Conservation (phyloP, 2,329 filamentous ascomycete species). For the Fusarium sp. region DNA sequence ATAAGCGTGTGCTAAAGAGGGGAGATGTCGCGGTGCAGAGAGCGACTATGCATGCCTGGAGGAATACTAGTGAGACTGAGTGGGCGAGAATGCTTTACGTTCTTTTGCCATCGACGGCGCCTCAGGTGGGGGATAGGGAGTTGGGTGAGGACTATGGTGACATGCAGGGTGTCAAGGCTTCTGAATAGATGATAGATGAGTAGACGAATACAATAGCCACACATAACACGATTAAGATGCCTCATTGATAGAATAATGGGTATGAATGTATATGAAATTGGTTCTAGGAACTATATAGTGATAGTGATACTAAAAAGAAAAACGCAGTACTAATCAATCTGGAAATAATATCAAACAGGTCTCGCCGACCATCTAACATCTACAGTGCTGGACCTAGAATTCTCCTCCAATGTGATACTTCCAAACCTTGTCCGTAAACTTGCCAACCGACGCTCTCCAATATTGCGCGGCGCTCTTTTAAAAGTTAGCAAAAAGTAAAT, state of each 20-base stretch:
- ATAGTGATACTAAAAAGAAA: too few species aligned
- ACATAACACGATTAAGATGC: too few species aligned
- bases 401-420: slow-evolving; percentile 35
- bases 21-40: slow-evolving; percentile 69
- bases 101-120: slow-evolving; percentile 45
- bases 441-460: slow-evolving; percentile 34
- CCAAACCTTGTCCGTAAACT: slow-evolving; percentile 29
- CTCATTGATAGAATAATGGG: too few species aligned
- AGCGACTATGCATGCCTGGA: slow-evolving; percentile 69
- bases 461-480: slow-evolving; percentile 28
- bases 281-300: too few species aligned
- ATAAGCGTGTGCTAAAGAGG: slow-evolving; percentile 58
- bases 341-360: too few species aligned
- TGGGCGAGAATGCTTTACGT: slow-evolving; percentile 62
- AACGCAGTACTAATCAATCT: too few species aligned
- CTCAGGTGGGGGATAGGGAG: slow-evolving; percentile 28
- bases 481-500: background rate
- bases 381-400: slow-evolving; percentile 4
- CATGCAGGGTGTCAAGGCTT: slow-evolving; percentile 44
- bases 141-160: slow-evolving; percentile 54
- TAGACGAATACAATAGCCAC: too few species aligned
- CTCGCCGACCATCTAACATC: too few species aligned
- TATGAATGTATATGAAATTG: too few species aligned
- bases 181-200: slow-evolving; percentile 22
- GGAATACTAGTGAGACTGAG: slow-evolving; percentile 59